phyloP scores from a whole-genome alignment of 306 rosid species.

The Purshia tridentata region DNA sequence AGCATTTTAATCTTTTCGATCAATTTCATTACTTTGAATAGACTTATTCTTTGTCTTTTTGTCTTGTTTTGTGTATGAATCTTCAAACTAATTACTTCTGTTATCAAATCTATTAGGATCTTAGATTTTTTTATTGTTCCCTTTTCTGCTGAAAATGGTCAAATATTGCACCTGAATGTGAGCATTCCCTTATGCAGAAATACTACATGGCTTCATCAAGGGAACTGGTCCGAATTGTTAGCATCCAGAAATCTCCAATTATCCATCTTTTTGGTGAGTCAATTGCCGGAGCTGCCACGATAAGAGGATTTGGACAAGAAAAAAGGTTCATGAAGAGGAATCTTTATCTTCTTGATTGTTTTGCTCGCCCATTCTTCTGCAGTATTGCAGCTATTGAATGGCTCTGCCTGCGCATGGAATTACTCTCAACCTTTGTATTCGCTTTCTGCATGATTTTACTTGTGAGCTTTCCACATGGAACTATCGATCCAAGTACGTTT shows the following conservation, averaged over 20 bases:
- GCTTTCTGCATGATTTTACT: conserved; percentile 97
- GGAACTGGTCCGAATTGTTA: conserved; percentile 94
- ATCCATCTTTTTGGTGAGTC: conserved; percentile 96
- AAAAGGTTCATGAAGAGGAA: conserved; percentile 93
- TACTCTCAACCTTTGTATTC: conserved; percentile 87
- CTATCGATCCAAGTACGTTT: conserved; percentile 89
- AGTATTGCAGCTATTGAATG: conserved; percentile 99
- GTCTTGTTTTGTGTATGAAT: not conserved
- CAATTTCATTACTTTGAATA: not conserved
- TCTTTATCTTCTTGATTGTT: conserved; percentile 91
- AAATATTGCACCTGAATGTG: conserved; percentile 21
- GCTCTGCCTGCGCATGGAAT: conserved; percentile 97
- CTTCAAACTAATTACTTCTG: conserved; percentile 2
- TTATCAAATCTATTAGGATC: not conserved
- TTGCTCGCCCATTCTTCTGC: conserved; percentile 97
- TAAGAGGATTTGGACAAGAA: conserved; percentile 98
- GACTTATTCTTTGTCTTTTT: not conserved
- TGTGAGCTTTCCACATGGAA: conserved; percentile 94
- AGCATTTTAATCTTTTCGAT: not conserved
- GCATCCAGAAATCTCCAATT: conserved; percentile 97
- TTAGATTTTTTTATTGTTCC: not conserved
- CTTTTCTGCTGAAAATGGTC: conserved; percentile 9
- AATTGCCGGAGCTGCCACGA: conserved; percentile 96
- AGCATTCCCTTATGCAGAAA: conserved; percentile 54
- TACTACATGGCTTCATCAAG: conserved; percentile 99